phyloP scores from a whole-genome alignment of 2,329 filamentous ascomycete genomes.

The Talaromyces sp. region DNA sequence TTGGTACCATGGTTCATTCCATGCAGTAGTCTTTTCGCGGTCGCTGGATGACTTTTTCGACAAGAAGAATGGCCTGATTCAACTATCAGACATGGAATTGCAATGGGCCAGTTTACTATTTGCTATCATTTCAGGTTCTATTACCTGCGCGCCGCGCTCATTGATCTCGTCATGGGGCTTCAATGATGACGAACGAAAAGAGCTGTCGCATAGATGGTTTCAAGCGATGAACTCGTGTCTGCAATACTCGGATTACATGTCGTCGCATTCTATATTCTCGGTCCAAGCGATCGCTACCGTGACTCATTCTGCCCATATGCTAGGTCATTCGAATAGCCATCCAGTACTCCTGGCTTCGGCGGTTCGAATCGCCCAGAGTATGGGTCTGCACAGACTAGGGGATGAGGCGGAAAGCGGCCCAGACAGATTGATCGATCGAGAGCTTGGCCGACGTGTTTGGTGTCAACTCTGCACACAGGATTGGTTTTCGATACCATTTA shows the following conservation, averaged over 20 bases:
- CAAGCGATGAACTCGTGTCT: slow-evolving; percentile 7
- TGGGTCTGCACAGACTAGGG: slow-evolving; percentile 5
- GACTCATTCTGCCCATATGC: slow-evolving; percentile 13
- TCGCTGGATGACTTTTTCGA: background rate
- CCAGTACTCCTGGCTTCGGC: slow-evolving; percentile 4
- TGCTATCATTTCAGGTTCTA: slow-evolving; percentile 9
- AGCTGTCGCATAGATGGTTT: slow-evolving; percentile 13
- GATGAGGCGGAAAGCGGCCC: background rate
- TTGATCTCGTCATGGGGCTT: slow-evolving; percentile 11
- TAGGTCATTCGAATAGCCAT: slow-evolving; percentile 9
- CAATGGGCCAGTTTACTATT: slow-evolving; percentile 11
- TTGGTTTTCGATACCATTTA: slow-evolving; percentile 39
- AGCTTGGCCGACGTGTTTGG: slow-evolving; percentile 10
- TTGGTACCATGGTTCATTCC: slow-evolving; percentile 16
- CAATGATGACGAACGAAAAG: slow-evolving; percentile 9
- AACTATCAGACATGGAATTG: background rate
- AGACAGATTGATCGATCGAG: background rate
- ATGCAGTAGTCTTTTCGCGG: slow-evolving; percentile 4
- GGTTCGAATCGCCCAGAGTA: slow-evolving; percentile 7
- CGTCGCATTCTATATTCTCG: slow-evolving; percentile 14
- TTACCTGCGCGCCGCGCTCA: slow-evolving; percentile 13
- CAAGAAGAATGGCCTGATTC: slow-evolving; percentile 1
- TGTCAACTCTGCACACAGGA: slow-evolving; percentile 24
- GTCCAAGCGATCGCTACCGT: slow-evolving; percentile 11
- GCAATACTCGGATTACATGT: slow-evolving; percentile 13